Evolutionary conservation across 805 yeast species (phyloP).

Genomic region (Saccharomycopsis sp.): DNA sequence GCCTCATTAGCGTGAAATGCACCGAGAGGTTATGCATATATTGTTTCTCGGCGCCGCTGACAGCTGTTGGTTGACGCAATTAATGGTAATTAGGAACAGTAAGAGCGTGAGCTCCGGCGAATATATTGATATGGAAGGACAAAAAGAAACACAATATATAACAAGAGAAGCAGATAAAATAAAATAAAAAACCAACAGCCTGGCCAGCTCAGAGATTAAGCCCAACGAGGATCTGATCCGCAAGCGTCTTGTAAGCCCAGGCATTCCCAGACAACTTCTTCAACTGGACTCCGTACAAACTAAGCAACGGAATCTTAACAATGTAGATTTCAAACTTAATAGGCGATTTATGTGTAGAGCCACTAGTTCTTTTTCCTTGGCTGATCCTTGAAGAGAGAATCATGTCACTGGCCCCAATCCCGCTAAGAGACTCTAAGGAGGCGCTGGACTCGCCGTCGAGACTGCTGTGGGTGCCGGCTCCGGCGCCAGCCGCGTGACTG

Average conservation of each 20-base stretch:
- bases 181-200: too few species aligned
- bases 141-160: too few species aligned
- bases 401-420: conserved; percentile 22
- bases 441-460: conserved; percentile 26
- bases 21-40: too few species aligned
- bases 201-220: conserved; percentile 13
- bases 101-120: too few species aligned
- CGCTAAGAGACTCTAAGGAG: conserved; percentile 26
- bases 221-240: conserved; percentile 72
- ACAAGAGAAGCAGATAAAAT: too few species aligned
- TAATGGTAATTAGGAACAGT: too few species aligned
- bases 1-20: too few species aligned
- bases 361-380: conserved; percentile 12
- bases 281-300: conserved; percentile 89
- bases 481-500: conserved; percentile 1
- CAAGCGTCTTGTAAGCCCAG: conserved; percentile 89
- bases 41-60: too few species aligned
- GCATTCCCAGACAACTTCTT: conserved; percentile 90
- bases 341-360: conserved; percentile 43
- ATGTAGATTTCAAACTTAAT: conserved; percentile 85
- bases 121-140: too few species aligned
- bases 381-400: conserved; percentile 20
- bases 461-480: conserved; percentile 10
- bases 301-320: conserved; percentile 86
- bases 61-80: too few species aligned